These are phyloP conservation scores for Candida ulmi DNA, from an alignment of 805 yeast species.

Conservation along the genomic window DNA sequence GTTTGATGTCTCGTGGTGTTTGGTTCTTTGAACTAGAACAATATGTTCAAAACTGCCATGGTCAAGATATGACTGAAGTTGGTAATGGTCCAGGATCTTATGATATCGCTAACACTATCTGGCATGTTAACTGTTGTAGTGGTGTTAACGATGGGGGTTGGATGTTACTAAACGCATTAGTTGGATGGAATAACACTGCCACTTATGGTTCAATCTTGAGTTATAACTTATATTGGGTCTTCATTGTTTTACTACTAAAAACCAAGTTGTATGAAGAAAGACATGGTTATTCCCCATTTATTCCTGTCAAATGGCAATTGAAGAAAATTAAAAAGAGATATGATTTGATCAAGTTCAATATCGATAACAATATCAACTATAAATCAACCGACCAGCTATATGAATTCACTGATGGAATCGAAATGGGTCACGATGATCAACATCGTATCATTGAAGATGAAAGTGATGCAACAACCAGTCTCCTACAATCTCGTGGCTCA, in stretches of 20 bases:
- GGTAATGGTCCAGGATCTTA: conserved; percentile 95
- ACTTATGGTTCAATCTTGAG: conserved; percentile 82
- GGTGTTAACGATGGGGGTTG: conserved; percentile 87
- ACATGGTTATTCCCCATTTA: conserved; percentile 51
- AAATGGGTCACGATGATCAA: neutral
- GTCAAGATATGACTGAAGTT: conserved; percentile 78
- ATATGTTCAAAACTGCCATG: conserved; percentile 68
- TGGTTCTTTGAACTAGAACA: conserved; percentile 84
- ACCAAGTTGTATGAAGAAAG: conserved; percentile 49
- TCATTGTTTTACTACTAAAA: conserved; percentile 38
- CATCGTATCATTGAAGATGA: conserved; percentile 7
- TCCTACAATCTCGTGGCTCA: conserved; percentile 7
- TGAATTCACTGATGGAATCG: conserved; percentile 3
- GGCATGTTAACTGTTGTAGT: conserved; percentile 96
- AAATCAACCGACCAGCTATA: conserved; percentile 9
- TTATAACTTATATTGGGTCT: conserved; percentile 69
- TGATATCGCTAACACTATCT: conserved; percentile 68
- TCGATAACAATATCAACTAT: conserved; percentile 29
- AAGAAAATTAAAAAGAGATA: conserved; percentile 41
- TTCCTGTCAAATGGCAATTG: conserved; percentile 62
- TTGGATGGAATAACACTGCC: conserved; percentile 94
- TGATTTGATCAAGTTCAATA: conserved; percentile 25
- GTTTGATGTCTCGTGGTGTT: conserved; percentile 80
- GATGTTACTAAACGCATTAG: conserved; percentile 84
- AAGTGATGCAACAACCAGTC: conserved; percentile 15